These are phyloP conservation scores for Haematococcus sp. DNA, from an alignment of 139 green algal genomes.

Conservation along the genomic window DNA sequence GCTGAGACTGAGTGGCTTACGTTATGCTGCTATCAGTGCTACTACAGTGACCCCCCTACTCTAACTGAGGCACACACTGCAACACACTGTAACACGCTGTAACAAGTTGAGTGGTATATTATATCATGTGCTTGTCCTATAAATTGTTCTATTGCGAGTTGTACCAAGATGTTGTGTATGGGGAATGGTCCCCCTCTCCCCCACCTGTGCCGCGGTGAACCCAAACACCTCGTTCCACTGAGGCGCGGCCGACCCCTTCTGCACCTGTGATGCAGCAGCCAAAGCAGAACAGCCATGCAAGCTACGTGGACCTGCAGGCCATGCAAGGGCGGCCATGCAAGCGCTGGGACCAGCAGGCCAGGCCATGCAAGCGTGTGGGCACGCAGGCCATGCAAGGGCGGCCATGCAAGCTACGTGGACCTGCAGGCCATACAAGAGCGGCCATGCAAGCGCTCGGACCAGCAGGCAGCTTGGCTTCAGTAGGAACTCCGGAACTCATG, in stretches of 20 bases:
- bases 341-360: too few relatives aligned
- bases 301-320: too few relatives aligned
- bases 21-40: neutral
- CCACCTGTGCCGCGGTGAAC: constrained; percentile 3
- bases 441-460: too few relatives aligned
- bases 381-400: too few relatives aligned
- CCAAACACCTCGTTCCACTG: constrained; percentile 14
- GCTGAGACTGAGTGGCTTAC: neutral
- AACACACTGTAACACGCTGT: neutral
- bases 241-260: neutral
- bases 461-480: too few relatives aligned
- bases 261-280: neutral
- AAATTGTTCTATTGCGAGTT: neutral
- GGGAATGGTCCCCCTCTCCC: neutral
- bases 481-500: too few relatives aligned
- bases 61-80: too few relatives aligned
- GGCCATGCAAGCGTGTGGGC: too few relatives aligned
- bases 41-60: too few relatives aligned
- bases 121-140: neutral
- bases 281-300: neutral
- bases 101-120: neutral
- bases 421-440: too few relatives aligned
- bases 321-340: too few relatives aligned
- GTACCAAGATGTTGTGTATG: neutral
- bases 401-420: too few relatives aligned